Evolutionary conservation across 1,284 basidiomycete species (phyloP), one percentile per base, ranked within the genome.

Genomic region (Pyrrhoderma lamaoense): DNA sequence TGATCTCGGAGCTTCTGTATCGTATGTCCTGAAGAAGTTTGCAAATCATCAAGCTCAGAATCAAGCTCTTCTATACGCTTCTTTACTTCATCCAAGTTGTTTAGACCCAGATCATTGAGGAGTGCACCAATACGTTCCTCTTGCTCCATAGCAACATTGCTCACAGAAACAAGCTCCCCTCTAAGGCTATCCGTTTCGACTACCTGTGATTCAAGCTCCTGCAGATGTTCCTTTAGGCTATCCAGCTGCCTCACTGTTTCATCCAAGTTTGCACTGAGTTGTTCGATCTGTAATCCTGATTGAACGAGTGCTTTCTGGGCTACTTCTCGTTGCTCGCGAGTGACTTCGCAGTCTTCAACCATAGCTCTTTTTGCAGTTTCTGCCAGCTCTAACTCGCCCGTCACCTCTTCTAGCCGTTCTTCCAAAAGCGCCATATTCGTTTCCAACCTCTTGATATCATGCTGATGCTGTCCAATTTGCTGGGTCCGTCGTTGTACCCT

Each of bases 301-400:
- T 62, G 61, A 48, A 75, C 74, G 42, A 66, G 60, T 58, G 61
- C 62, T 51, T 62, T 61, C 48, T 80, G 61, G 3, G 85, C 80
- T 16, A 73, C 71, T 62, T 89, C 80, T 43, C 86, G 73, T 21
- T 81, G 74, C 53, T 82, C 80, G 48, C 85, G 71, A 3, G 84
- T 82, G 53, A 80, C 79, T 9, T 79, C 79, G 59, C 86, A 89
- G 60, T 89, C 86, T 57, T 88, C 85, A 0, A 89, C 76, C 82
- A 89, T 86, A 2, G 84, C 81, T 45, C 76, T 76, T 62, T 83
- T 85, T 67, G 86, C 75, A 2, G 77, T 73, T 27, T 67, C 70
- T 51, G 80, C 67, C 48, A 75, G 73, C 59, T 87, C 86, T 54
- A 86, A 64, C 59, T 88, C 86, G 9, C 62, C 64, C 1, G 73